A percentile compares a stretch with the other conserved stretches of the same genome.
Evolutionary conservation across 805 yeast species (phyloP).

Genomic region (Saccharomycopsis vini): DNA sequence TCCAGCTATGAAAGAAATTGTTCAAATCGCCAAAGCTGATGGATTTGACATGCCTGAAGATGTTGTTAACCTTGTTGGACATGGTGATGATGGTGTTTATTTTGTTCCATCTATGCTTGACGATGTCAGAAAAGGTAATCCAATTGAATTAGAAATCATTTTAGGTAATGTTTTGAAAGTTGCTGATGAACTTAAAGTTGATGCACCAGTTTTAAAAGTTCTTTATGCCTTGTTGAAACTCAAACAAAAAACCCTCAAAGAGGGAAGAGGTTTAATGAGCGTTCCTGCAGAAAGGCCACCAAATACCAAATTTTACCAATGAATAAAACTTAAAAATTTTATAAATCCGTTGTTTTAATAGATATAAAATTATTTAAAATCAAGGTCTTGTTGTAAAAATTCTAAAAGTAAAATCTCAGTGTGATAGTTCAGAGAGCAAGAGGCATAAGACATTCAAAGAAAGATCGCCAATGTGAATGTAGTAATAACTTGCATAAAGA

Average conservation of each 20-base stretch:
- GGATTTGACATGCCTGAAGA: conserved; percentile 46
- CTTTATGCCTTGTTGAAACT: conserved; percentile 52
- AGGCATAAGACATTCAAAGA: too few species aligned
- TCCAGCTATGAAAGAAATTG: conserved; percentile 64
- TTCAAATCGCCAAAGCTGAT: conserved; percentile 58
- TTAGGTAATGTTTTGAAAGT: conserved; percentile 53
- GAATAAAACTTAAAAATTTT: too few species aligned
- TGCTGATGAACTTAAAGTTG: conserved; percentile 38
- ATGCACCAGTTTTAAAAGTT: conserved; percentile 51
- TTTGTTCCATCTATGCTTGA: conserved; percentile 69
- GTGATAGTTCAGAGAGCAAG: too few species aligned
- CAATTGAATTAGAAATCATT: conserved; percentile 64
- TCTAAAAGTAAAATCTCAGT: too few species aligned
- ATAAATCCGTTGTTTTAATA: too few species aligned
- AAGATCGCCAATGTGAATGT: too few species aligned
- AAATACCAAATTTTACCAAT: background rate
- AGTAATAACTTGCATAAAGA: too few species aligned
- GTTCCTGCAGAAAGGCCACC: conserved; percentile 15
- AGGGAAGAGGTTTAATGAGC: conserved; percentile 34
- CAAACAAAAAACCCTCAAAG: conserved; percentile 54
- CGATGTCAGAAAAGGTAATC: conserved; percentile 55
- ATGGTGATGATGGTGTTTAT: conserved; percentile 48
- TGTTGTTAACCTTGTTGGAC: conserved; percentile 39
- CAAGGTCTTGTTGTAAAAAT: too few species aligned
- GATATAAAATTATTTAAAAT: too few species aligned